Evolutionary conservation across 768 basidiomycete species (phyloP).

Genomic region (Tylopilus plumbeoviolaceoides): DNA sequence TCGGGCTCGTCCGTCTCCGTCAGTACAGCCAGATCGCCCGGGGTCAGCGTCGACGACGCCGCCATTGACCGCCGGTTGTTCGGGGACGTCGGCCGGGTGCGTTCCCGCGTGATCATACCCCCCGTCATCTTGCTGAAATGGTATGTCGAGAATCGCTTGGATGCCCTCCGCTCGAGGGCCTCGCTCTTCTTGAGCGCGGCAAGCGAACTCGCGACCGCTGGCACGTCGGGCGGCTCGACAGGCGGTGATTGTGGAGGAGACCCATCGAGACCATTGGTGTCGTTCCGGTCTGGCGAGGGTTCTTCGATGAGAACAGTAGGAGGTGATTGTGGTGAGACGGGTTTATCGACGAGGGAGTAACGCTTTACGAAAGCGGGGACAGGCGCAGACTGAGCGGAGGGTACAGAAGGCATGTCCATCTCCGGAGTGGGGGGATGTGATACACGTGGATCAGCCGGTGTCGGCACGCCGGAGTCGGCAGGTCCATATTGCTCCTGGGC

Average conservation of each 20-base stretch:
- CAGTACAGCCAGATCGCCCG: conserved; percentile 68
- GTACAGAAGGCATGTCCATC: conserved; percentile 25
- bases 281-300: conserved; percentile 20
- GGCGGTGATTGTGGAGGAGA: conserved; percentile 38
- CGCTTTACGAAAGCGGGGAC: conserved; percentile 72
- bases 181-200: conserved; percentile 87
- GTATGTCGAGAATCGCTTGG: conserved; percentile 93
- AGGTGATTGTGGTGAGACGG: conserved; percentile 39
- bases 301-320: conserved; percentile 46
- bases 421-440: conserved; percentile 20
- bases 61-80: conserved; percentile 73
- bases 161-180: conserved; percentile 83
- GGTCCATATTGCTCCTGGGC: conserved; percentile 8
- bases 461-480: conserved; percentile 7
- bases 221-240: conserved; percentile 39
- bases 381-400: conserved; percentile 16
- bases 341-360: conserved; percentile 76
- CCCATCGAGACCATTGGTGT: conserved; percentile 24
- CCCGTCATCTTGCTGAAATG: conserved; percentile 93
- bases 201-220: conserved; percentile 74
- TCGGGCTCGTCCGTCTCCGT: conserved; percentile 63
- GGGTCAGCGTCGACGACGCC: conserved; percentile 56
- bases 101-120: conserved; percentile 40
- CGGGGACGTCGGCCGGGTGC: conserved; percentile 42
- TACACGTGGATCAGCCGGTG: conserved; percentile 1